A percentile compares a stretch with the other conserved stretches of the same genome.
These are phyloP conservation scores for Parascedosporium putredinis DNA, from an alignment of 2,329 filamentous ascomycete genomes.

Conservation along the genomic window DNA sequence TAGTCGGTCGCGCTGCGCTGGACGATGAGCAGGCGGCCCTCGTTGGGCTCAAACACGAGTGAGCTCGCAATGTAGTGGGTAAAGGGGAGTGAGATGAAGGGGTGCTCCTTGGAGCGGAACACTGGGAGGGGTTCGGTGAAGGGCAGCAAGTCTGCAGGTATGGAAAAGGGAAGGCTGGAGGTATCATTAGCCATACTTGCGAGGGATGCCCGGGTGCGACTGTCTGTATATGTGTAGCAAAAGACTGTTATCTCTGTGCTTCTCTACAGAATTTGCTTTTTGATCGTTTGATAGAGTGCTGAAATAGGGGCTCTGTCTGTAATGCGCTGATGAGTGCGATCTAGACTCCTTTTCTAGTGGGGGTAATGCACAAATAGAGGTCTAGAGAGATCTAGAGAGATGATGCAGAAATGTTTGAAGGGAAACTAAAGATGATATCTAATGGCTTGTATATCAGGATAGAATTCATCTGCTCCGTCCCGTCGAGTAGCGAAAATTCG, in stretches of 20 bases:
- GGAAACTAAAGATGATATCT: neutral
- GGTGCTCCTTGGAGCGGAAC: slow-evolving; percentile 9
- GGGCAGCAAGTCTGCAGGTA: slow-evolving; percentile 10
- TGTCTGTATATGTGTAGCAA: neutral
- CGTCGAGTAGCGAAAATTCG: neutral
- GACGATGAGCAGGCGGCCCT: slow-evolving; percentile 29
- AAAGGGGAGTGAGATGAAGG: slow-evolving; percentile 5
- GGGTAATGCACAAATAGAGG: too few relatives aligned
- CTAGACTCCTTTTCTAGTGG: too few relatives aligned
- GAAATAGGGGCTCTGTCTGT: too few relatives aligned
- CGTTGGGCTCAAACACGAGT: slow-evolving; percentile 24
- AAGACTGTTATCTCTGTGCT: neutral
- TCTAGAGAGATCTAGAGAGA: neutral
- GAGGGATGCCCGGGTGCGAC: neutral
- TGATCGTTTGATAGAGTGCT: too few relatives aligned
- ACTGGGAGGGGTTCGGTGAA: slow-evolving; percentile 11
- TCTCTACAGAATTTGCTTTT: too few relatives aligned
- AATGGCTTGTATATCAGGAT: neutral
- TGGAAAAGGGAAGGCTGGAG: slow-evolving; percentile 10
- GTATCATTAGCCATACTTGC: neutral
- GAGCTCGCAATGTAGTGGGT: slow-evolving; percentile 21
- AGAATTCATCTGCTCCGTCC: neutral
- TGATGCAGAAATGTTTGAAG: neutral
- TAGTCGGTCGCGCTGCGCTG: slow-evolving; percentile 34
- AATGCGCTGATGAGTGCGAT: too few relatives aligned